Evolutionary conservation across 2,329 filamentous ascomycete species (phyloP), one percentile per base, ranked within the genome.

Genomic region (Alternaria metachromatica): DNA sequence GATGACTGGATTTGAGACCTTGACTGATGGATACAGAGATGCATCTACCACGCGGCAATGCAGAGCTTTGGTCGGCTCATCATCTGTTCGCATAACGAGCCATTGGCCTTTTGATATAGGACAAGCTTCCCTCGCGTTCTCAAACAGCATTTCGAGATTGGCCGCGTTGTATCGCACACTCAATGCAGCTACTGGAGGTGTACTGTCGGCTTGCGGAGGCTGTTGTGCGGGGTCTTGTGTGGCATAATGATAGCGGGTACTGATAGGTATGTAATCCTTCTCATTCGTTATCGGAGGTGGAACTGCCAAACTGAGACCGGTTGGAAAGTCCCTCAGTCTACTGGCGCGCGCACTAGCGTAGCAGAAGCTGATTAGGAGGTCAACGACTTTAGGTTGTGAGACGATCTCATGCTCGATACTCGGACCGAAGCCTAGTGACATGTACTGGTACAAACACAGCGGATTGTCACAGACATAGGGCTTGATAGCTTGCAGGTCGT

Each of bases 391-490:
- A 2, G 93, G 92, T 74, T 94, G 92, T 12, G 88, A 87, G 25
- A 91, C 74, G 21, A 97, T 91, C 74, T 97, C 93, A 75, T 94
- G 89, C 76, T 97, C 94, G 60, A 97, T 88, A 71, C 89, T 93
- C 2, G 92, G 91, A 0, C 94, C 94, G 72, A 97, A 90, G 0
- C 93, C 93, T n/a, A 96, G 84, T 15, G 87, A 85, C 85, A 97
- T 92, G 80, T 96, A 97, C 75, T 97, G 94, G 73, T 92, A 97
- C 5, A 97, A 82, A 73, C 94, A 97, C 4, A 97, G 84, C 2
- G 86, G 83, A 12, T 87, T 86, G 21, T 87, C 87, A 80, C 94
- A 97, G 48, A 97, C 93, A 65, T 86, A 85, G 3, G 92, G 92
- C 69, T 92, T 93, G 63, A 94, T 82, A 2, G 90, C 88, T 71